Evolutionary conservation across 2,329 filamentous ascomycete species (phyloP).

Genomic region (Phialocephala sp.): DNA sequence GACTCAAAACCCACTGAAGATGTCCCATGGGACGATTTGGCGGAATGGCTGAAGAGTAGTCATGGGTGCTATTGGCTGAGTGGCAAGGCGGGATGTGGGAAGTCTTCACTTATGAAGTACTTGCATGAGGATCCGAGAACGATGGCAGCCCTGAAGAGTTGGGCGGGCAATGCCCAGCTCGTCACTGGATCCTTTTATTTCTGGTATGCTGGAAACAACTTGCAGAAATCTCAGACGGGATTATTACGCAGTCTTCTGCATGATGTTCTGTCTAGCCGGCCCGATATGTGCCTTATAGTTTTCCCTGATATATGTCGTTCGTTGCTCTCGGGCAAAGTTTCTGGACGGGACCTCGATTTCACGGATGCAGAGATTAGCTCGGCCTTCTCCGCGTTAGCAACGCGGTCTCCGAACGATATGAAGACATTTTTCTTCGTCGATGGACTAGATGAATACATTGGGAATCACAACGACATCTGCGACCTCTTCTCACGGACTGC

Average conservation of each 20-base stretch:
- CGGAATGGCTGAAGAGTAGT: conserved; percentile 16
- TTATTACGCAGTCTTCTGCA: conserved; percentile 19
- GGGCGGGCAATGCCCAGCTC: conserved; percentile 33
- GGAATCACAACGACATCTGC: too few species aligned
- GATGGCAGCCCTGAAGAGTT: conserved; percentile 31
- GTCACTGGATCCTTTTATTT: conserved; percentile 51
- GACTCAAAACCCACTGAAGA: neutral
- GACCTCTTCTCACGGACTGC: too few species aligned
- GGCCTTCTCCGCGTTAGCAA: too few species aligned
- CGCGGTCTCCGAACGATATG: too few species aligned
- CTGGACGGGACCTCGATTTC: too few species aligned
- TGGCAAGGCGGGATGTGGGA: conserved; percentile 23
- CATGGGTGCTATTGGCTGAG: conserved; percentile 25
- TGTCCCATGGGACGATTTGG: conserved; percentile 15
- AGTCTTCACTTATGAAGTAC: conserved; percentile 27
- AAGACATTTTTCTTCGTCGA: too few species aligned
- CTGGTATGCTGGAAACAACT: conserved; percentile 48
- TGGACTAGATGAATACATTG: too few species aligned
- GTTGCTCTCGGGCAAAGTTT: too few species aligned
- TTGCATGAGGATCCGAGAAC: conserved; percentile 11
- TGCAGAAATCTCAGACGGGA: conserved; percentile 21
- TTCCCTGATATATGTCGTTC: neutral
- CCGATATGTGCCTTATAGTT: neutral
- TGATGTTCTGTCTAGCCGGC: conserved; percentile 11
- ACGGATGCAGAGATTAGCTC: too few species aligned